A percentile compares a stretch with the other conserved stretches of the same genome.
Evolutionary conservation across 2,329 filamentous ascomycete species (phyloP).

Genomic region (Apiospora phragmitis): DNA sequence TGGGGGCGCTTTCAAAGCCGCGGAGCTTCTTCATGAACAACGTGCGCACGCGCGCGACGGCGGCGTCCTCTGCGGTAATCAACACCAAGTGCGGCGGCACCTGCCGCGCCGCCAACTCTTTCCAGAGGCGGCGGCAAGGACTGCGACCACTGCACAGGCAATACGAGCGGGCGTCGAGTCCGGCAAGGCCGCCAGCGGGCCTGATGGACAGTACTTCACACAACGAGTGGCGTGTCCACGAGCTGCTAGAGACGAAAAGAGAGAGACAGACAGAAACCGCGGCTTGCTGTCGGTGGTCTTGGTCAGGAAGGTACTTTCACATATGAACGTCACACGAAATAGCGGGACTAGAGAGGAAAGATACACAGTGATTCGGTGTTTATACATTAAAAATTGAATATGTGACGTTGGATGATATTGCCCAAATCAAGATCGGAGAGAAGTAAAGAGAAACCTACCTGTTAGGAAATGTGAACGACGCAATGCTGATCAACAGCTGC

Average conservation of each 20-base stretch:
- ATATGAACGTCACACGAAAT: background rate
- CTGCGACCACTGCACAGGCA: constrained; percentile 38
- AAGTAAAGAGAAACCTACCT: background rate
- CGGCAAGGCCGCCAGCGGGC: constrained; percentile 36
- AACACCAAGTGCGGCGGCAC: constrained; percentile 53
- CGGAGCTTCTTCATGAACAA: constrained; percentile 46
- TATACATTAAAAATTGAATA: background rate
- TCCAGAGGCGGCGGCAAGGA: constrained; percentile 31
- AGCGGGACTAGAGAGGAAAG: background rate
- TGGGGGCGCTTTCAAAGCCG: constrained; percentile 41
- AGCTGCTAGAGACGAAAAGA: constrained; percentile 16
- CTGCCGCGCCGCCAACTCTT: constrained; percentile 42
- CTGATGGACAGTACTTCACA: constrained; percentile 37
- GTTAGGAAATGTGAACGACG: background rate
- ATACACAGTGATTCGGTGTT: background rate
- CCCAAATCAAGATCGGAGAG: background rate
- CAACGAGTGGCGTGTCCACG: constrained; percentile 18
- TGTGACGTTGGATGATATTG: background rate
- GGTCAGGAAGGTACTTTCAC: background rate
- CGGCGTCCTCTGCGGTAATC: constrained; percentile 45
- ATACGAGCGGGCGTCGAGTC: constrained; percentile 37
- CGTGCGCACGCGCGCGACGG: constrained; percentile 42
- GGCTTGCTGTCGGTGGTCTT: background rate
- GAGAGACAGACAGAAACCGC: no score
- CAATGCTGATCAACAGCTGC: background rate